Evolutionary conservation across 2,329 filamentous ascomycete genomes (phyloP).

Genomic region (Cytospora piceicola): DNA sequence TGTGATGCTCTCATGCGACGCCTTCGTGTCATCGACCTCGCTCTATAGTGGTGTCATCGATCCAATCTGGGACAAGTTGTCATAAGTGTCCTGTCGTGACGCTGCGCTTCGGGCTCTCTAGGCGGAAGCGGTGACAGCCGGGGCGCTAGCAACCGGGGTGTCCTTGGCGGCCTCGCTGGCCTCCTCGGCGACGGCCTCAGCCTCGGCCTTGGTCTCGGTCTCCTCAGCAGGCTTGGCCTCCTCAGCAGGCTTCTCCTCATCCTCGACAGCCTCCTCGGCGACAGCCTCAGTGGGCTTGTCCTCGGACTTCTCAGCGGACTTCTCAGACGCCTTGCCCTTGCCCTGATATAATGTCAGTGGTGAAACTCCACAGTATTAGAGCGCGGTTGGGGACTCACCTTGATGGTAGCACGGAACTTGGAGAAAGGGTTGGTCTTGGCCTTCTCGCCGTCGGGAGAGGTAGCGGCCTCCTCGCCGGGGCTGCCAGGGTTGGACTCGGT

Average conservation of each 20-base stretch:
- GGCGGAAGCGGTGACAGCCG: constrained; percentile 56
- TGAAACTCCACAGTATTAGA: neutral
- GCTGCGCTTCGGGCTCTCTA: constrained; percentile 41
- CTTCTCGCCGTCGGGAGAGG: constrained; percentile 52
- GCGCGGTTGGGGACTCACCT: constrained; percentile 34
- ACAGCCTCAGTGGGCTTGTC: constrained; percentile 43
- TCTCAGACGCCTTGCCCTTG: constrained; percentile 45
- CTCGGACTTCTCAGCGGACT: constrained; percentile 48
- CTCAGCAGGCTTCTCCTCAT: constrained; percentile 34
- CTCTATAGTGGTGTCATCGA: constrained; percentile 35
- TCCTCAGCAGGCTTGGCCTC: constrained; percentile 39
- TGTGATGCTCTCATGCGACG: constrained; percentile 33
- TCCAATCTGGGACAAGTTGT: constrained; percentile 29
- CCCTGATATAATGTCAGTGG: constrained; percentile 31
- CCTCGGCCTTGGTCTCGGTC: constrained; percentile 35
- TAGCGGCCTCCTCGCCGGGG: constrained; percentile 54
- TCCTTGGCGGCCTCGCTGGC: constrained; percentile 36
- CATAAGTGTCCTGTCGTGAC: constrained; percentile 34
- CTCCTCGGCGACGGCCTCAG: constrained; percentile 43
- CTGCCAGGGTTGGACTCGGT: constrained; percentile 52
- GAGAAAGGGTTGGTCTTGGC: constrained; percentile 60
- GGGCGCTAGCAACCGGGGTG: constrained; percentile 48
- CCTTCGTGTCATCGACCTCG: constrained; percentile 36
- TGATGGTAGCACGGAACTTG: constrained; percentile 63
- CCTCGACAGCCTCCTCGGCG: constrained; percentile 37